Percentiles rank a stretch among this genome's conserved stretches.
Evolutionary conservation across 164 flowering plant species (phyloP).

Genomic region (Malania oleifera): DNA sequence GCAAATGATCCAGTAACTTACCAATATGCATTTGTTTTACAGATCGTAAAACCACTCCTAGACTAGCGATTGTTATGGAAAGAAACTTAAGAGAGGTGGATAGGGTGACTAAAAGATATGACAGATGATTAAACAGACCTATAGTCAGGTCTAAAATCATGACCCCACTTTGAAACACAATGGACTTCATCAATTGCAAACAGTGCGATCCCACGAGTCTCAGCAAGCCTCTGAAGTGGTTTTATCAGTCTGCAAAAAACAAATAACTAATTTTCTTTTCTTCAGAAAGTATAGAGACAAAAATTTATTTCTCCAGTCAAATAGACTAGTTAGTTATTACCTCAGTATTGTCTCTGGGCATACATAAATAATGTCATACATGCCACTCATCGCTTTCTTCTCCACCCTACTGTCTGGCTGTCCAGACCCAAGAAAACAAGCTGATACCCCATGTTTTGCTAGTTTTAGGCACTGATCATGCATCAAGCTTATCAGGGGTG

Average conservation of each 20-base stretch:
- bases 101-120: too few relatives aligned
- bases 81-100: background rate
- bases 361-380: conserved; percentile 67
- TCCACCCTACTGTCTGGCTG: conserved; percentile 77
- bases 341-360: conserved; percentile 89
- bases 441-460: conserved; percentile 76
- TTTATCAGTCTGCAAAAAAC: conserved; percentile 53
- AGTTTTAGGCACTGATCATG: conserved; percentile 92
- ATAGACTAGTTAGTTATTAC: conserved; percentile 21
- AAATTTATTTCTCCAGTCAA: background rate
- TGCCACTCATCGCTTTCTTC: conserved; percentile 75
- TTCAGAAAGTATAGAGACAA: background rate
- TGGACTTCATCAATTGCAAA: conserved; percentile 97
- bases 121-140: conserved; percentile 57
- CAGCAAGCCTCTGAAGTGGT: conserved; percentile 79
- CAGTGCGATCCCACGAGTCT: conserved; percentile 73
- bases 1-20: too few relatives aligned
- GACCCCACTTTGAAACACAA: conserved; percentile 97
- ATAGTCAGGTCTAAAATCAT: conserved; percentile 92
- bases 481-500: conserved; percentile 95
- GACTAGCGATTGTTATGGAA: too few relatives aligned
- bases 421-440: conserved; percentile 96
- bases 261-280: background rate
- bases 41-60: too few relatives aligned
- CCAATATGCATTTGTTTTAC: too few relatives aligned